Base-by-base conservation (phyloP, 768 basidiomycete species). In the Rossbeevera mucosa region DNA sequence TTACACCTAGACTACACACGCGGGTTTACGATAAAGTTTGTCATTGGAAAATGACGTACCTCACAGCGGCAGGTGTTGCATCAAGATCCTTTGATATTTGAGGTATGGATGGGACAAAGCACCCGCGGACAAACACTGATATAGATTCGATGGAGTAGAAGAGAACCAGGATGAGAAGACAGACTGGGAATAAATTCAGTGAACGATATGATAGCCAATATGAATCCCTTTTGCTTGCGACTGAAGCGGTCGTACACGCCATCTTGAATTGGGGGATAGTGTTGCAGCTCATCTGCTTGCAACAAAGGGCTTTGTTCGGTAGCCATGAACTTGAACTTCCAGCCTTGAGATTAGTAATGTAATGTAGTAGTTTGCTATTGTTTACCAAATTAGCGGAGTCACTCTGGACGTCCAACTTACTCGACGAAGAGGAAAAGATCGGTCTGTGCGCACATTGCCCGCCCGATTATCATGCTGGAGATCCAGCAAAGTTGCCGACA, bases 81-180 rank as follows among this genome's bases (percentile, higher is more conserved):
- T 77, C 41, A 11, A 92, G 66, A 53, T 92, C 88, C 24, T 65
- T 68, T 7, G 88, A 80, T 36, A 93, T 82, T 46, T 85, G 78
- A 0, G 88, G 86, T 51, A 91, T 85, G 0, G 82, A 81, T 0
- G 88, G 88, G 2, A 88, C 75, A 62, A 91, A 89, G 1, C 80
- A 80, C 0, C 81, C 83, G 7, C 80, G 71, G 0, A 86, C 80
- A 53, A 91, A 82, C 31, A 85, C 88, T 91, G 48, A 2, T 43
- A 20, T 12, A 42, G 4, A 38, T 38, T 38, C 36, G 36, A 38
- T 38, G n/a, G 18, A 38, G 18, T 38, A 18, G 8, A 26, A 24
- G 21, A 29, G 38, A 41, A 52, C 36, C 24, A 12, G 41, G 12
- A 7, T 18, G 36, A 38, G 16, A 54, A 31, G 8, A 56, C 79